Percentiles rank a stretch among this genome's conserved stretches.
phyloP scores from a whole-genome alignment of 768 basidiomycete species.

The Pleurotus sapidus region DNA sequence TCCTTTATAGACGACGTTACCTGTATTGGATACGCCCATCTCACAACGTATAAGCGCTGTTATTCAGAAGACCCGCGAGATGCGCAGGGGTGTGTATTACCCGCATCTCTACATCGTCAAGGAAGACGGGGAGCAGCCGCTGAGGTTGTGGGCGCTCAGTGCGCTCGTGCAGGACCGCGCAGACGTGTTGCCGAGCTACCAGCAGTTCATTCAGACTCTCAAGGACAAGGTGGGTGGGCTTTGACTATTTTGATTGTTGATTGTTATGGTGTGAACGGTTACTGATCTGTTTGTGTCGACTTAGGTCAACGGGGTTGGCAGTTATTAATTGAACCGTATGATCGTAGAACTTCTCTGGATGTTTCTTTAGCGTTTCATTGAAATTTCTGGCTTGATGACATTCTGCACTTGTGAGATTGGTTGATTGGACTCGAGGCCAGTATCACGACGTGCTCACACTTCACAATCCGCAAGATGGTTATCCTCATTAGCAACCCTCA shows the following conservation, averaged over 20 bases:
- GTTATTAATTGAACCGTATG: constrained; percentile 1
- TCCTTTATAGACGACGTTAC: constrained; percentile 71
- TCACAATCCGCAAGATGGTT: no score
- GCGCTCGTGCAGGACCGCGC: constrained; percentile 93
- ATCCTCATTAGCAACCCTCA: no score
- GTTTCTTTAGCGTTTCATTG: background rate
- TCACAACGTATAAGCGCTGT: constrained; percentile 94
- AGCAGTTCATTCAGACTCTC: constrained; percentile 86
- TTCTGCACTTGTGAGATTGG: no score
- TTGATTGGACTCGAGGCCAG: no score
- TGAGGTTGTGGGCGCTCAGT: constrained; percentile 94
- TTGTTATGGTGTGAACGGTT: background rate
- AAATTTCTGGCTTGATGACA: no score
- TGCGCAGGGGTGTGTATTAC: constrained; percentile 89
- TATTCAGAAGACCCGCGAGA: constrained; percentile 91
- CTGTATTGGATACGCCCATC: constrained; percentile 88
- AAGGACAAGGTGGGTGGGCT: constrained; percentile 75
- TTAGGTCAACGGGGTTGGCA: constrained; percentile 21
- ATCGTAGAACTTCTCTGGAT: background rate
- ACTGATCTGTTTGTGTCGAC: background rate
- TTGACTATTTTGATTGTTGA: background rate
- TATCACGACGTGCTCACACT: no score
- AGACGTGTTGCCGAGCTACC: constrained; percentile 93
- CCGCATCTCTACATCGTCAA: constrained; percentile 96
- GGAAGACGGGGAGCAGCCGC: constrained; percentile 94